Evolutionary conservation across 73 alveolate genomes (phyloP), one percentile per base, ranked within the genome.

Genomic region (Vitrella brassicaformis): DNA sequence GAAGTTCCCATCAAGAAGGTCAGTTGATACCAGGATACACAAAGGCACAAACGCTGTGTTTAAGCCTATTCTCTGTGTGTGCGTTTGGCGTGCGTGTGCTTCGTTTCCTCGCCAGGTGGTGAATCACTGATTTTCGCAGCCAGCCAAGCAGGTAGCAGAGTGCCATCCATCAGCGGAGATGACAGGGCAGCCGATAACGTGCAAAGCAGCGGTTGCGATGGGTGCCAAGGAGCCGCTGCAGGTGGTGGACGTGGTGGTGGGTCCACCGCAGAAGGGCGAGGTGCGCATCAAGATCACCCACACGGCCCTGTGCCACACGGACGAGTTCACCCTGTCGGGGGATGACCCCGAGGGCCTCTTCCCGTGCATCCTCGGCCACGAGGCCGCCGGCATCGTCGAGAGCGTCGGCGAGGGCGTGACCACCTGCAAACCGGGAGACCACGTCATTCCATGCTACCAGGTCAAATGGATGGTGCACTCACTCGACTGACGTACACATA

Each of bases 341-440:
- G 86, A 75, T 28, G 96, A 90, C 80, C 92, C 97, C 19, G 97
- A 91, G 74, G 93, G 94, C 19, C 81, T 79, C 65, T 91, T 88
- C 87, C 94, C 95, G 10, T 66, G 89, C 68, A 87, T 91, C 85
- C 76, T 89, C 18, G 97, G 97, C 28, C 90, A 89, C 45, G 97
- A 91, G 81, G 95, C 93, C 14, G 89, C 91, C 27, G 94, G 89
- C 45, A 69, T 91, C 65, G 97, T 91, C 56, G 97, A 91, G 70
- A 81, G 89, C 67, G 86, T 91, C n/a, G 97, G 97, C 30, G 95
- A 91, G 71, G 95, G 94, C 7, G 97, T 89, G 45, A 90, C 93
- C 28, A 87, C 91, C 25, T 87, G 87, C 28, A 70, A 84, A 82
- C 92, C 86, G 0, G 97, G 97, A 25, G 97, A 89, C 79, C 89